Percentiles rank a stretch among this genome's conserved stretches.
phyloP scores from a whole-genome alignment of 2,329 filamentous ascomycete genomes.

The Zymoseptoria ardabiliae region DNA sequence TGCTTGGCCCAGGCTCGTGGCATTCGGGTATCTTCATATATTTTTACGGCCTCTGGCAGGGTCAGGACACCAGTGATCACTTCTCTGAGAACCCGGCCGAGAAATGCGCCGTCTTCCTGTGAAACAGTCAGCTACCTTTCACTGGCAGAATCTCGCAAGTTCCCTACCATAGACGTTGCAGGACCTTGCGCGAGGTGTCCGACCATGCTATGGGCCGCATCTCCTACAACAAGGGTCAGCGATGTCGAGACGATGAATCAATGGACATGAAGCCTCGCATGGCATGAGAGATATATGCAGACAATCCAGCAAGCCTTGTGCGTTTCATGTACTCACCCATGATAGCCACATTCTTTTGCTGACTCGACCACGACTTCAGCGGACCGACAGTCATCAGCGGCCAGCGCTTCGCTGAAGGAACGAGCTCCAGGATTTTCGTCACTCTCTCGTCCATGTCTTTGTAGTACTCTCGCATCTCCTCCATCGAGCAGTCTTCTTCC shows the following conservation, averaged over 20 bases:
- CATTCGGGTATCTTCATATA: slow-evolving; percentile 37
- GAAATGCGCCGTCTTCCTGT: slow-evolving; percentile 36
- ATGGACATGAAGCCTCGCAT: too few relatives aligned
- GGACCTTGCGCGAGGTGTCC: slow-evolving; percentile 41
- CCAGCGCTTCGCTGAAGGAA: slow-evolving; percentile 29
- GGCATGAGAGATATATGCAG: too few relatives aligned
- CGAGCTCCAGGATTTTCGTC: slow-evolving; percentile 34
- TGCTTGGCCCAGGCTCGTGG: slow-evolving; percentile 37
- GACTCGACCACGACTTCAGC: slow-evolving; percentile 34
- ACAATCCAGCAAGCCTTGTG: background rate
- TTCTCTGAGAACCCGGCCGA: slow-evolving; percentile 31
- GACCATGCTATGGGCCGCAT: slow-evolving; percentile 36
- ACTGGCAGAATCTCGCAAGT: background rate
- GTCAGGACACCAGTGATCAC: slow-evolving; percentile 30
- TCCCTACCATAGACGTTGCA: slow-evolving; percentile 32
- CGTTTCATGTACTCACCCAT: slow-evolving; percentile 29
- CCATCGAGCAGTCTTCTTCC: slow-evolving; percentile 32
- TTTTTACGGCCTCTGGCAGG: slow-evolving; percentile 29
- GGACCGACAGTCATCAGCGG: slow-evolving; percentile 38
- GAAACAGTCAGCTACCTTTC: background rate
- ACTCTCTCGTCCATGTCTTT: slow-evolving; percentile 40
- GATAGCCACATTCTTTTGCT: slow-evolving; percentile 35
- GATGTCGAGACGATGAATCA: too few relatives aligned
- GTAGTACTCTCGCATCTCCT: slow-evolving; percentile 37
- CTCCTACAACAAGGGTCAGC: background rate